These are phyloP conservation scores for Phytophthora syringae DNA, from an alignment of 352 stramenopile species.

Conservation along the genomic window DNA sequence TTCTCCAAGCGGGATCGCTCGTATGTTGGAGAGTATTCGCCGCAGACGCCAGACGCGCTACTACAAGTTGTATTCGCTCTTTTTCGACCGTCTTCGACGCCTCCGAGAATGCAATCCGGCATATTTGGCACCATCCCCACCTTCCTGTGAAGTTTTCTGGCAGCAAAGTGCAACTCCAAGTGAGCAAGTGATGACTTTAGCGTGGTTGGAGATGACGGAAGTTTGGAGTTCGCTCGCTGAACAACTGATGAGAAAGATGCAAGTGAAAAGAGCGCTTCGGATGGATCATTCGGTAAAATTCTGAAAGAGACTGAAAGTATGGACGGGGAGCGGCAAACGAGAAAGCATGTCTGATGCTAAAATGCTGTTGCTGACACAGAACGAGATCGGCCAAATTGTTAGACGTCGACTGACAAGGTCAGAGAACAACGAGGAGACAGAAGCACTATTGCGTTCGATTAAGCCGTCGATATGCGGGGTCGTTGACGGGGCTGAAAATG, in stretches of 20 bases:
- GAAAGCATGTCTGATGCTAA: slow-evolving; percentile 7
- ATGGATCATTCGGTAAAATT: slow-evolving; percentile 21
- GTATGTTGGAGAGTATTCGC: background rate
- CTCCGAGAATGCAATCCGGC: background rate
- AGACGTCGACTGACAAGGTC: too few species aligned
- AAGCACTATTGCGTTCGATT: background rate
- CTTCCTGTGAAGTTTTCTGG: background rate
- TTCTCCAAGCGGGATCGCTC: background rate
- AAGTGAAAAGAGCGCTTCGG: slow-evolving; percentile 3
- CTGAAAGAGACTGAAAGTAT: slow-evolving; percentile 8
- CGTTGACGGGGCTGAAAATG: background rate
- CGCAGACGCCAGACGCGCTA: background rate
- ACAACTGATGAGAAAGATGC: background rate
- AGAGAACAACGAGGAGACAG: background rate
- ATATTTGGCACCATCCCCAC: background rate
- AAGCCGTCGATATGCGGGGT: background rate
- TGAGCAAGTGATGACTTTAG: background rate
- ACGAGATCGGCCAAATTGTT: slow-evolving; percentile 7
- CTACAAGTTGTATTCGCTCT: background rate
- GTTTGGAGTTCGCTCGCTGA: background rate
- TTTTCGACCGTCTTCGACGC: background rate
- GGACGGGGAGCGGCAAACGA: background rate
- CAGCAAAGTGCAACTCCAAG: background rate
- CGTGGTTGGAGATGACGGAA: background rate
- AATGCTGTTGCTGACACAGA: slow-evolving; percentile 10